Conservation (phyloP, 768 basidiomycete genomes). For the Sporobolomyces roseus region DNA sequence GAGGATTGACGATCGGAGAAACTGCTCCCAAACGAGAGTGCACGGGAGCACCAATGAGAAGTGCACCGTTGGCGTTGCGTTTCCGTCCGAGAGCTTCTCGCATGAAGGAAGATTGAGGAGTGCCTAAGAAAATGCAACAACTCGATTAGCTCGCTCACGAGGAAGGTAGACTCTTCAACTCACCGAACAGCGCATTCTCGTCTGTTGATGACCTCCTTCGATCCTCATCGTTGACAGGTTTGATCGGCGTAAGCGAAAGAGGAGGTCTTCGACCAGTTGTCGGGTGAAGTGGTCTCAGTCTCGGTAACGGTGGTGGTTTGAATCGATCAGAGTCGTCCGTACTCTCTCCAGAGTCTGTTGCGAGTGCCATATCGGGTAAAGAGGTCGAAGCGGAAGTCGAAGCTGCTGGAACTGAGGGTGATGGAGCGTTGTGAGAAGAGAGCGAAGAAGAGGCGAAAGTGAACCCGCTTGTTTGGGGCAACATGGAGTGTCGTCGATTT, state of each 20-base stretch:
- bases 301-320: slow-evolving; percentile 18
- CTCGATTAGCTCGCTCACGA: not conserved
- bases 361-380: slow-evolving; percentile 23
- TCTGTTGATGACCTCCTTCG: no score
- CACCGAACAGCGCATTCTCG: no score
- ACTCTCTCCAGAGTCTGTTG: not conserved
- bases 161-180: no score
- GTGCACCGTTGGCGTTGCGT: slow-evolving; percentile 43
- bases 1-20: slow-evolving; percentile 39
- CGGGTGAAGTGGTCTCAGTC: not conserved
- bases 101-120: not conserved
- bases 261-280: not conserved
- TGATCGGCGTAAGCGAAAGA: not conserved
- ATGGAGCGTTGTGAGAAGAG: not conserved
- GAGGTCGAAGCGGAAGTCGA: slow-evolving; percentile 12
- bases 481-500: slow-evolving; percentile 27
- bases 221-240: no score
- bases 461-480: slow-evolving; percentile 31
- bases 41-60: slow-evolving; percentile 33
- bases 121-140: not conserved
- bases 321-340: slow-evolving; percentile 3
- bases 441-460: not conserved
- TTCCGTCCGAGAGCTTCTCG: slow-evolving; percentile 27
- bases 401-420: not conserved
- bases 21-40: slow-evolving; percentile 27